Evolutionary conservation across 345 rosid species (phyloP).

Genomic region (Draba incana): DNA sequence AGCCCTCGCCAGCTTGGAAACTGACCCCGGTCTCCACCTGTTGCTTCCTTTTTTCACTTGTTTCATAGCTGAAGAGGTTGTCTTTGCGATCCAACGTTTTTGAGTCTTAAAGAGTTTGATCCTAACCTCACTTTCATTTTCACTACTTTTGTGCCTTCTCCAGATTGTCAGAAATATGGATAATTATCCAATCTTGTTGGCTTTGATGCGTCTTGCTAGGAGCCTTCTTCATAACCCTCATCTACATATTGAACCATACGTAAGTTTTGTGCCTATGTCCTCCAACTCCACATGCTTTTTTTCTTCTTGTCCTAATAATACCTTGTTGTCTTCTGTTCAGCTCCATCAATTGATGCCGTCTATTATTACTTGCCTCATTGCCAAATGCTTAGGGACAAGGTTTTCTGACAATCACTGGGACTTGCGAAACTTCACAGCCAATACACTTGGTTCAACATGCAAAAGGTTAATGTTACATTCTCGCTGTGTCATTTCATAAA

Average conservation of each 20-base stretch:
- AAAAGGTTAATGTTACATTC: constrained; percentile 52
- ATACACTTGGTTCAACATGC: constrained; percentile 68
- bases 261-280: constrained; percentile 46
- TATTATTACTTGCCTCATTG: constrained; percentile 73
- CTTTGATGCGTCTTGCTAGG: constrained; percentile 68
- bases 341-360: constrained; percentile 86
- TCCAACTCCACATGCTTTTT: not conserved
- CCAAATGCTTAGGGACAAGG: constrained; percentile 68
- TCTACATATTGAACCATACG: constrained; percentile 83
- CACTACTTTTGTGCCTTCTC: constrained; percentile 23
- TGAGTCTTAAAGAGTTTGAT: constrained; percentile 1
- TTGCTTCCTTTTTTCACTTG: constrained; percentile 67
- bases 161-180: constrained; percentile 69
- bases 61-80: constrained; percentile 80
- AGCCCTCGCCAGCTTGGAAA: constrained; percentile 71
- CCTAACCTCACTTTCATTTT: constrained; percentile 11
- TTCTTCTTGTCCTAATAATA: not conserved
- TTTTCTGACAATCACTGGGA: constrained; percentile 81
- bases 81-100: not conserved
- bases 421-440: constrained; percentile 72
- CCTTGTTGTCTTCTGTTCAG: constrained; percentile 46
- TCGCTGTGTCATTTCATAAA: constrained; percentile 19
- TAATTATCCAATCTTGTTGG: constrained; percentile 58
- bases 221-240: constrained; percentile 84
- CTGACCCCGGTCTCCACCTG: constrained; percentile 79